Conservation (phyloP, 208 protist genomes). For the Balamuthia mandrillaris region DNA sequence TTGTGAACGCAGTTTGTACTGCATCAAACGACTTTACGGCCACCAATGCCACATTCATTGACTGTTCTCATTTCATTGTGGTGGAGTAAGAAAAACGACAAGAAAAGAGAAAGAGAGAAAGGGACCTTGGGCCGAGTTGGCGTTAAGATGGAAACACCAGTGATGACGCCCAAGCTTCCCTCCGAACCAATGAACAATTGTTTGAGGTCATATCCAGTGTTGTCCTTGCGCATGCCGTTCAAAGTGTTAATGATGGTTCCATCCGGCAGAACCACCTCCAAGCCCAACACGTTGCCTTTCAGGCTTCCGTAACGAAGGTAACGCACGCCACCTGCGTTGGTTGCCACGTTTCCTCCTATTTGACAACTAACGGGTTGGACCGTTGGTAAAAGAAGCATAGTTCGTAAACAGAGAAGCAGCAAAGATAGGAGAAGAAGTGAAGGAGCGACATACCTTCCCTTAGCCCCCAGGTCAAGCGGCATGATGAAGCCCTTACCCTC, state of each 20-base stretch:
- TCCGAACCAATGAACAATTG: constrained; percentile 95
- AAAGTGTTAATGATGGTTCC: constrained; percentile 77
- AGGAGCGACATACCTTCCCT: constrained; percentile 85
- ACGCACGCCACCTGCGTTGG: constrained; percentile 93
- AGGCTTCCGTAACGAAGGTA: constrained; percentile 90
- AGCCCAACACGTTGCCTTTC: constrained; percentile 87
- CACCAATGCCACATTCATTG: constrained; percentile 82
- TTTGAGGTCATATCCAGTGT: constrained; percentile 93
- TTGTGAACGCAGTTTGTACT: constrained; percentile 73
- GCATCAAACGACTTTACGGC: constrained; percentile 71
- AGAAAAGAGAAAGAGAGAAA: background rate
- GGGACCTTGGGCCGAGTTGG: constrained; percentile 51
- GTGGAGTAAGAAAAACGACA: background rate
- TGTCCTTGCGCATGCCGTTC: constrained; percentile 82
- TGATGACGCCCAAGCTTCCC: constrained; percentile 92
- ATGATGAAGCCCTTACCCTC: constrained; percentile 78
- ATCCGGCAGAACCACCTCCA: constrained; percentile 84
- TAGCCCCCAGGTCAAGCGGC: constrained; percentile 91
- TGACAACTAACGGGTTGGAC: constrained; percentile 78
- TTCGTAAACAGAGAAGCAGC: too few species aligned
- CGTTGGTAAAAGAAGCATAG: too few species aligned
- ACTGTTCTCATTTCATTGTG: too few species aligned
- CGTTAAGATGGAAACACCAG: constrained; percentile 68
- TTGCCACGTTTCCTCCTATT: constrained; percentile 93
- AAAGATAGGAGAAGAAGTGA: too few species aligned